Conservation (phyloP, 768 basidiomycete genomes). For the Mycena metata region DNA sequence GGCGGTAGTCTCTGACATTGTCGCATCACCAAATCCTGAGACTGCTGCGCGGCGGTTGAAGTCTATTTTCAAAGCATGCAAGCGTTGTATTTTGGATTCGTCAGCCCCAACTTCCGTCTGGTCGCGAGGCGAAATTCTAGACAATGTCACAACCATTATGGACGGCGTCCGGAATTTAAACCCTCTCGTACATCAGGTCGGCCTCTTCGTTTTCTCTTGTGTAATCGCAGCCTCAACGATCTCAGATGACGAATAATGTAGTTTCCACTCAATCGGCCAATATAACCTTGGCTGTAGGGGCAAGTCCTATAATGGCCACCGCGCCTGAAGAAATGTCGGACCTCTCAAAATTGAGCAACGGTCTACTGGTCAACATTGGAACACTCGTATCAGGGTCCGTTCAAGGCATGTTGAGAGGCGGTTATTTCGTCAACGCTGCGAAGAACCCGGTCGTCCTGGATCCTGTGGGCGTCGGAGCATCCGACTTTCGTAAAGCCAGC, state of each 20-base stretch:
- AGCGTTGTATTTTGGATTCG: slow-evolving; percentile 3
- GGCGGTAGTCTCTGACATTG: slow-evolving; percentile 91
- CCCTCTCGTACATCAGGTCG: slow-evolving; percentile 88
- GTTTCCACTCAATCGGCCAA: slow-evolving; percentile 93
- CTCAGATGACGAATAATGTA: slow-evolving; percentile 90
- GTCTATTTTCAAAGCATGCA: slow-evolving; percentile 39
- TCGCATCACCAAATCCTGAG: slow-evolving; percentile 71
- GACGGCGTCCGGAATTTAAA: slow-evolving; percentile 61
- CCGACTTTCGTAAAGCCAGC: slow-evolving; percentile 71
- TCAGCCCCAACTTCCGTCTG: background rate
- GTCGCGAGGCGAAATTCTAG: slow-evolving; percentile 55
- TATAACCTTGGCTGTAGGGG: slow-evolving; percentile 87
- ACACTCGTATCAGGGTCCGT: slow-evolving; percentile 71
- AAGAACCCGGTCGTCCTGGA: slow-evolving; percentile 89
- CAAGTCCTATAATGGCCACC: slow-evolving; percentile 95
- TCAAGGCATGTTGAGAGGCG: slow-evolving; percentile 83
- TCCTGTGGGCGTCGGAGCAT: slow-evolving; percentile 93
- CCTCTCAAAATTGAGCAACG: slow-evolving; percentile 72
- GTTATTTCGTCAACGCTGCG: slow-evolving; percentile 73
- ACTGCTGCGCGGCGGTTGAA: slow-evolving; percentile 58
- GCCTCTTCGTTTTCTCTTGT: slow-evolving; percentile 1
- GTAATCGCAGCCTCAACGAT: background rate
- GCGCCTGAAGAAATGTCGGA: slow-evolving; percentile 87
- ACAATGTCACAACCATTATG: slow-evolving; percentile 65
- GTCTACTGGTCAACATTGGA: slow-evolving; percentile 90